Conservation (phyloP, 2,329 filamentous ascomycete species). For the Cladosporium sp. region DNA sequence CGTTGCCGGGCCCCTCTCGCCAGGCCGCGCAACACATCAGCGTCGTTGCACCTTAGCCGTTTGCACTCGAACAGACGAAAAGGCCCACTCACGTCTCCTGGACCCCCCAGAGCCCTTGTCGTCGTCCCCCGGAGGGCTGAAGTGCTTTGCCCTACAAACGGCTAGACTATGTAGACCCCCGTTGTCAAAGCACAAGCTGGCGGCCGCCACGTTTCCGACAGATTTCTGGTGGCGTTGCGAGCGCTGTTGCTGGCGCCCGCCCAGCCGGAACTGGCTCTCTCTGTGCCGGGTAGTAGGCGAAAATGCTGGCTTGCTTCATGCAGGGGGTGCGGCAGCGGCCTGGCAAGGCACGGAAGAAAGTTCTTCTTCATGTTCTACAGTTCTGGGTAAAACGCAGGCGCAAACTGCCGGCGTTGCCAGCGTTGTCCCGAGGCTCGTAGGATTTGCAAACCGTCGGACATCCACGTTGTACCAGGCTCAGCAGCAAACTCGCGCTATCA, state of each 20-base stretch:
- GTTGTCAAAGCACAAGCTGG: not conserved
- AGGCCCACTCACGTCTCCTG: not conserved
- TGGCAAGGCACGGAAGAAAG: not conserved
- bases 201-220: constrained; percentile 3
- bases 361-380: constrained; percentile 1
- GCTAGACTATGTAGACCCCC: not conserved
- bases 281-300: not conserved
- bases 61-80: not conserved
- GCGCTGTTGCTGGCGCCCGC: not conserved
- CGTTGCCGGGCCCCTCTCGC: constrained; percentile 10
- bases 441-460: no score
- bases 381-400: not conserved
- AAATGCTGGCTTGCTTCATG: not conserved
- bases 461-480: no score
- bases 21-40: constrained; percentile 5
- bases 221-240: not conserved
- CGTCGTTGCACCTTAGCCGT: constrained; percentile 8
- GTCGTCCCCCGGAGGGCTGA: not conserved
- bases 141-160: not conserved
- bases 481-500: not conserved
- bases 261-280: constrained; percentile 2
- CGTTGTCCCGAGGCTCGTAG: not conserved
- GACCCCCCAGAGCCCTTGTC: not conserved
- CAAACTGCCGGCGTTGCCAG: not conserved
- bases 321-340: not conserved